phyloP scores from a whole-genome alignment of 2,329 filamentous ascomycete species.

The Trichoderma simmonsii region DNA sequence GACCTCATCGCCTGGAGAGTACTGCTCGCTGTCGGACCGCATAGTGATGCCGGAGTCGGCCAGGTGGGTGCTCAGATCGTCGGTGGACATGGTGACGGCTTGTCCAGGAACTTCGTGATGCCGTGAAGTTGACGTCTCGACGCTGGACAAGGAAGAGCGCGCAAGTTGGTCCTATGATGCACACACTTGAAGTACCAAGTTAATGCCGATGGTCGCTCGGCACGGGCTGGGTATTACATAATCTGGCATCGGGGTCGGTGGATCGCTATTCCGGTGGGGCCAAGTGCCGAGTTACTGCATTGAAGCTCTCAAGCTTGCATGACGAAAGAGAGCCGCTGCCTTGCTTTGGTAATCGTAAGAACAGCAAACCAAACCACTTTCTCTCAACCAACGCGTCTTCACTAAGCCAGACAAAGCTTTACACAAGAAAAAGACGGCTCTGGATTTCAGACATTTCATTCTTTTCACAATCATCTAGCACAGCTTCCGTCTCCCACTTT shows the following conservation, averaged over 20 bases:
- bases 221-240: conserved; percentile 21
- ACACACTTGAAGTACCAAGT: not conserved
- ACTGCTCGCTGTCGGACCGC: conserved; percentile 79
- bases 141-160: not conserved
- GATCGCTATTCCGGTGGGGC: conserved; percentile 33
- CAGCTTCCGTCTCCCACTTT: not conserved
- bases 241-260: conserved; percentile 25
- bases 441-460: not conserved
- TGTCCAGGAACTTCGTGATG: not conserved
- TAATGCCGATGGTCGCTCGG: not conserved
- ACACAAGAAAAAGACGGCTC: not conserved
- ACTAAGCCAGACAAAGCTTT: not conserved
- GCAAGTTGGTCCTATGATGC: not conserved
- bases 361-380: not conserved
- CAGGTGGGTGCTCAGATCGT: conserved; percentile 52
- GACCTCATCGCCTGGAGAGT: conserved; percentile 63
- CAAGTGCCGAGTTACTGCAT: not conserved
- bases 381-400: not conserved
- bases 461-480: not conserved
- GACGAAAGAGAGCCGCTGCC: conserved; percentile 22
- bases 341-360: conserved; percentile 18
- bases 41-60: conserved; percentile 74
- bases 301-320: conserved; percentile 19
- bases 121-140: not conserved
- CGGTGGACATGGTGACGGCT: conserved; percentile 50